Evolutionary conservation across 192 early-diverging fungal genomes (phyloP).

Genomic region (Coemansia sp.): DNA sequence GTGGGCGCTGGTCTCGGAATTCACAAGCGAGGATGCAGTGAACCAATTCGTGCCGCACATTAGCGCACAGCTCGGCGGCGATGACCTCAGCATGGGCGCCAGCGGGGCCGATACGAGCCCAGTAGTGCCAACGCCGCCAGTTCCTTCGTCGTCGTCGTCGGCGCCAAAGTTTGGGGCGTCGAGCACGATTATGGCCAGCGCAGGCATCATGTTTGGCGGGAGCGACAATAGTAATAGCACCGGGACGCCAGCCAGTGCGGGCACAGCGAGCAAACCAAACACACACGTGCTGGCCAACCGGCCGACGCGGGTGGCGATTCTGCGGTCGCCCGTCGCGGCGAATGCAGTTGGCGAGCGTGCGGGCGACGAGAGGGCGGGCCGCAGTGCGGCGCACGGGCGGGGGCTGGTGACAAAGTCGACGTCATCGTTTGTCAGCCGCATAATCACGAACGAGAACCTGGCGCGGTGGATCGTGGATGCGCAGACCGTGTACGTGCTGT

Average conservation of each 20-base stretch:
- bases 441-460: slow-evolving; percentile 69
- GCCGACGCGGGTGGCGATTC: slow-evolving; percentile 29
- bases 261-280: background rate
- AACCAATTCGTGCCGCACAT: slow-evolving; percentile 48
- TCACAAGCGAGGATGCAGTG: slow-evolving; percentile 43
- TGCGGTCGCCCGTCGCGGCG: background rate
- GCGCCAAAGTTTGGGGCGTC: slow-evolving; percentile 18
- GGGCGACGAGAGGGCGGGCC: background rate
- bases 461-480: slow-evolving; percentile 33
- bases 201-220: slow-evolving; percentile 35
- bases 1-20: slow-evolving; percentile 40
- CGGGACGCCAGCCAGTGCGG: no score
- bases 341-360: no score
- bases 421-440: slow-evolving; percentile 69
- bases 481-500: slow-evolving; percentile 22
- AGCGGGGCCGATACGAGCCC: slow-evolving; percentile 1
- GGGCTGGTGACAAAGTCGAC: slow-evolving; percentile 72
- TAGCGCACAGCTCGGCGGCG: slow-evolving; percentile 18
- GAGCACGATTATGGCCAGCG: slow-evolving; percentile 26
- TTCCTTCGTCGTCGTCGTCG: background rate
- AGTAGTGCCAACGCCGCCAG: background rate
- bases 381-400: slow-evolving; percentile 52
- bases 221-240: no score
- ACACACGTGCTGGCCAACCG: slow-evolving; percentile 20
- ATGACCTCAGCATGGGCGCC: slow-evolving; percentile 36